These are phyloP conservation scores for Polytrichum commune DNA, from an alignment of 225 moss, liverwort and hornwort genomes.

Conservation along the genomic window DNA sequence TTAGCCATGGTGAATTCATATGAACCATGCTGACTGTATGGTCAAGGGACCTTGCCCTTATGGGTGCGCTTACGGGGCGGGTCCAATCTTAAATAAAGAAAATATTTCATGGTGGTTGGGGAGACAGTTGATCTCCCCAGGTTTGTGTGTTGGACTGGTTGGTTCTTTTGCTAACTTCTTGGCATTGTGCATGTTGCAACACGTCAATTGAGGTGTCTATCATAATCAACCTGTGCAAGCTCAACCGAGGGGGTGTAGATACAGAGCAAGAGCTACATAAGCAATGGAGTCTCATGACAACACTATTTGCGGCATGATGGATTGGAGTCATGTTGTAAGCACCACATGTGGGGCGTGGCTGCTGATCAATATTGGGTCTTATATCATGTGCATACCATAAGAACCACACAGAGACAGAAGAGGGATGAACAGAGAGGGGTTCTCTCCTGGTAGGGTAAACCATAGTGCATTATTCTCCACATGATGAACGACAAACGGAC, in stretches of 20 bases:
- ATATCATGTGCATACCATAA: neutral
- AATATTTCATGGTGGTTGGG: conserved; percentile 18
- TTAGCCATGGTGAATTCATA: conserved; percentile 22
- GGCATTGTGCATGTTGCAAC: conserved; percentile 8
- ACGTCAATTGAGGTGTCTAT: neutral
- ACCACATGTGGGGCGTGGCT: conserved; percentile 14
- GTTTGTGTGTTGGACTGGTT: conserved; percentile 26
- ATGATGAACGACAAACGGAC: neutral
- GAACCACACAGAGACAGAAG: conserved; percentile 1
- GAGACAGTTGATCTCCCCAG: conserved; percentile 25
- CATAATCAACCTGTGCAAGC: too few species aligned
- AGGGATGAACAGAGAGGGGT: neutral
- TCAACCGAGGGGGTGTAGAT: too few species aligned
- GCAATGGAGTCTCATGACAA: too few species aligned
- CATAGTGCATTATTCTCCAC: conserved; percentile 1
- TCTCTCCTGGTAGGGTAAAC: conserved; percentile 3
- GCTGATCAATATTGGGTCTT: neutral
- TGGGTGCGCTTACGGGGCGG: conserved; percentile 52
- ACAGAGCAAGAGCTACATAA: too few species aligned
- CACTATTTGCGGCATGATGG: neutral
- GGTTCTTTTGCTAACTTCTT: conserved; percentile 16
- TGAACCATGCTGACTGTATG: conserved; percentile 23
- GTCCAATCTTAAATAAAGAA: conserved; percentile 43
- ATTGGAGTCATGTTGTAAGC: conserved; percentile 31
- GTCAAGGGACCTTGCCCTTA: conserved; percentile 42